Evolutionary conservation across 352 stramenopile genomes (phyloP).

Genomic region (Phytophthora sp.): DNA sequence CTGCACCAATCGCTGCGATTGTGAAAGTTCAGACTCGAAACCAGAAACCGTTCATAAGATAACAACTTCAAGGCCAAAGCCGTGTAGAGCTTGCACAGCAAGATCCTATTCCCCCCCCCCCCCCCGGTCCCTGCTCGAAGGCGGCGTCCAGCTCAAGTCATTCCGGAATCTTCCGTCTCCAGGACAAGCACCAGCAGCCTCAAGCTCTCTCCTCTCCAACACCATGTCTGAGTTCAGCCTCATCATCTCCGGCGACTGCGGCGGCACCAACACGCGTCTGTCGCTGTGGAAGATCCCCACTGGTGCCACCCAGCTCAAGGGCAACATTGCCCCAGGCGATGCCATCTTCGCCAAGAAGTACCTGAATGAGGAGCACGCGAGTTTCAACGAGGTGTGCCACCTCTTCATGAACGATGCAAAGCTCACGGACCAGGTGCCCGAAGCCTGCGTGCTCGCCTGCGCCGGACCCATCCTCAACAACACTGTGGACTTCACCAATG

Average conservation of each 20-base stretch:
- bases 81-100: constrained; percentile 12
- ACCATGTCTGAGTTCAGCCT: too few species aligned
- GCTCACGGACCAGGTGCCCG: constrained; percentile 57
- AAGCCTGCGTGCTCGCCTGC: constrained; percentile 76
- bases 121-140: not conserved
- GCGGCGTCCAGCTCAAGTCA: too few species aligned
- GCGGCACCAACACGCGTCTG: constrained; percentile 96
- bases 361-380: constrained; percentile 76
- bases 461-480: constrained; percentile 81
- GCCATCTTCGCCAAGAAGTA: constrained; percentile 87
- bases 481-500: constrained; percentile 93
- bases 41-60: constrained; percentile 7
- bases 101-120: too few species aligned
- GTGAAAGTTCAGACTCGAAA: constrained; percentile 24
- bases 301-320: constrained; percentile 38
- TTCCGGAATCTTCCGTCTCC: constrained; percentile 33
- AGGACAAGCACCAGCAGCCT: too few species aligned
- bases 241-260: constrained; percentile 92
- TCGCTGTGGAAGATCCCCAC: constrained; percentile 79
- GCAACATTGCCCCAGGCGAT: constrained; percentile 67
- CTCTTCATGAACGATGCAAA: constrained; percentile 93
- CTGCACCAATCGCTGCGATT: too few species aligned
- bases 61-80: constrained; percentile 24
- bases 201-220: too few species aligned
- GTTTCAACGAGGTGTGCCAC: constrained; percentile 87